phyloP scores from a whole-genome alignment of 441 rosid genomes.

The Populus hybrid region DNA sequence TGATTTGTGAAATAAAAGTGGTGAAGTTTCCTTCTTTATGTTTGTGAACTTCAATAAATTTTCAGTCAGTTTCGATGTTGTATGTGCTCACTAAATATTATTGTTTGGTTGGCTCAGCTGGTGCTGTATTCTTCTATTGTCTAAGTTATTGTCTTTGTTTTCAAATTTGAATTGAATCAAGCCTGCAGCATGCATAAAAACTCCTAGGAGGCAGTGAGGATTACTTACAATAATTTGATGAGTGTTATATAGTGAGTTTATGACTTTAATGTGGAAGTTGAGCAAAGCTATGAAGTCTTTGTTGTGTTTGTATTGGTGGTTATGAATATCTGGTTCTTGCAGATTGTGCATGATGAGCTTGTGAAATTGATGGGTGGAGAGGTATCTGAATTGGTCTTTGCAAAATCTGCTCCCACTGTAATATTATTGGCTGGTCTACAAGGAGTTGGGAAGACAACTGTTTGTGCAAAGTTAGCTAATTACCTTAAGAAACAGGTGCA shows the following conservation, averaged over 20 bases:
- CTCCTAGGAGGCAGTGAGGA: neutral
- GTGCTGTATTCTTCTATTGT: neutral
- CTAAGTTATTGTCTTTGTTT: neutral
- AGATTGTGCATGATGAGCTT: slow-evolving; percentile 90
- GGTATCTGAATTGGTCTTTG: slow-evolving; percentile 81
- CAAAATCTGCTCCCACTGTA: slow-evolving; percentile 83
- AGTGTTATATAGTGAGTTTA: neutral
- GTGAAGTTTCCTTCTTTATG: neutral
- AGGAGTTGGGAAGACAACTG: slow-evolving; percentile 98
- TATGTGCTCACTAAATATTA: neutral
- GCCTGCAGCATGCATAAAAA: neutral
- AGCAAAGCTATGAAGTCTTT: neutral
- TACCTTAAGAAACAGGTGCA: slow-evolving; percentile 94
- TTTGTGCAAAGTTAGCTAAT: slow-evolving; percentile 87
- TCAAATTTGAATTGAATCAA: neutral
- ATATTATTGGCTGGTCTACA: slow-evolving; percentile 93
- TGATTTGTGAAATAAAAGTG: too few relatives aligned
- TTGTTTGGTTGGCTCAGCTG: neutral
- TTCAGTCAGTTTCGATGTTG: neutral
- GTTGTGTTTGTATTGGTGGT: neutral
- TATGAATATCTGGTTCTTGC: slow-evolving; percentile 14
- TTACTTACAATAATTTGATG: neutral
- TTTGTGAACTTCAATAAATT: neutral
- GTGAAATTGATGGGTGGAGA: slow-evolving; percentile 98
- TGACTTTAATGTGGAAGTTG: neutral